Conservation (phyloP, 768 basidiomycete genomes). For the Piloderma croceum region DNA sequence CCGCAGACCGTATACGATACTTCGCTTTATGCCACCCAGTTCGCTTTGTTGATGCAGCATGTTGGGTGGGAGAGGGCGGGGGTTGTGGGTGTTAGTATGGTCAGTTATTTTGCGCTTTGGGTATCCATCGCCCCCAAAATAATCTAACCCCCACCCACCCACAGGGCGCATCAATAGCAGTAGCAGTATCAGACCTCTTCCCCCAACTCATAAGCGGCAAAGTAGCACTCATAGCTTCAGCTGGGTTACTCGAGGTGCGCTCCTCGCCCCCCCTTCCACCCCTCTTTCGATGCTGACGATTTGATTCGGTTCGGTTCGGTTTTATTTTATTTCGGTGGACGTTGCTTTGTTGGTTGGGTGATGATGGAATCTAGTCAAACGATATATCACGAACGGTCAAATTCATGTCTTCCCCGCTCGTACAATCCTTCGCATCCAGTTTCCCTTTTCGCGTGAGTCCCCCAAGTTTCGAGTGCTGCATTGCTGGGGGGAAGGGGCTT, state of each 20-base stretch:
- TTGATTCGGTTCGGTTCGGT: background rate
- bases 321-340: background rate
- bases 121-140: no score
- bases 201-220: slow-evolving; percentile 65
- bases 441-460: slow-evolving; percentile 39
- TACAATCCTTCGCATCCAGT: slow-evolving; percentile 63
- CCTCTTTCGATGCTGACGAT: slow-evolving; percentile 3
- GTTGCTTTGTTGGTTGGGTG: no score
- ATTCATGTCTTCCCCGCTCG: slow-evolving; percentile 71
- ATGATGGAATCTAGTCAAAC: slow-evolving; percentile 43
- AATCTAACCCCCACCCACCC: background rate
- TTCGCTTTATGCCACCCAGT: slow-evolving; percentile 63
- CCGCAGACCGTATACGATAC: slow-evolving; percentile 65
- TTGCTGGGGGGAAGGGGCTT: no score
- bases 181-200: slow-evolving; percentile 65
- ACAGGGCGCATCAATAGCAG: slow-evolving; percentile 70
- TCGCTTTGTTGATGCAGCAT: slow-evolving; percentile 80
- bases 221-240: slow-evolving; percentile 61
- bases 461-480: no score
- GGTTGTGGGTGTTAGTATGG: slow-evolving; percentile 75
- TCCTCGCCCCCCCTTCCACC: background rate
- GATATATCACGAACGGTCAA: slow-evolving; percentile 72
- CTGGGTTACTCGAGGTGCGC: slow-evolving; percentile 62
- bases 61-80: slow-evolving; percentile 63
- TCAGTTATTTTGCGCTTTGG: slow-evolving; percentile 13